Evolutionary conservation across 2,329 filamentous ascomycete genomes (phyloP), one percentile per base, ranked within the genome.

Genomic region (Colletotrichum gloeosporioides): DNA sequence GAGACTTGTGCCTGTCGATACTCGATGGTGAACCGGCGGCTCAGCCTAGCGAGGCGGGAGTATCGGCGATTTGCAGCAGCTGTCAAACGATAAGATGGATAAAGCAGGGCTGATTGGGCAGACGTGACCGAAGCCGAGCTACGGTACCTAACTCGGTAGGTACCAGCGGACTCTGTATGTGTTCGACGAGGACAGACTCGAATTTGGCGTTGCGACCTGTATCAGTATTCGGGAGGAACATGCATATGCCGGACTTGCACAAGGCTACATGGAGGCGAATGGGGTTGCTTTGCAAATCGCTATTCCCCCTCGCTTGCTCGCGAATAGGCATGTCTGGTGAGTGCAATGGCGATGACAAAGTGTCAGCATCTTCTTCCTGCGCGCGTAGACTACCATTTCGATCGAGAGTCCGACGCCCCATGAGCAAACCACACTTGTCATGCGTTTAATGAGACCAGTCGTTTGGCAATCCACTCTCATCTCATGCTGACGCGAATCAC

Each of bases 401-500:
- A 65, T 67, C 61, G 68, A 65, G 27, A 18, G 22, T 32, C 22
- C 31, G 34, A 53, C 27, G 13, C 57, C 16, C 27, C 36, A 64
- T 49, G 31, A 62, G 49, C 67, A 36, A 16, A 22, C 10, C n/a
- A 63, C 13, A 12, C 13, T 34, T 29, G 69, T 39, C 25, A 49
- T 31, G 29, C 31, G 69, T 75, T 75, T 74, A 67, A 66, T 67
- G 73, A 72, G 25, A 32, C 61, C 36, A 31, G 25, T 73, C 32
- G 6, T 68, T 73, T 57, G 69, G 39, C 32, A 39, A 32, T 57
- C 69, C 69, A 39, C 73, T 64, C 27, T 73, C 69, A 62, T 73
- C 70, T 67, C 32, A 68, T 31, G 31, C 15, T 49, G 62, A 36
- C 53, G 31, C 49, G 31, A 49, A 66, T 53, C 32, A 25, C 36